Evolutionary conservation across 371 early-diverging fungal species (phyloP), one percentile per base, ranked within the genome.

Genomic region (Actinomortierella wolfii): DNA sequence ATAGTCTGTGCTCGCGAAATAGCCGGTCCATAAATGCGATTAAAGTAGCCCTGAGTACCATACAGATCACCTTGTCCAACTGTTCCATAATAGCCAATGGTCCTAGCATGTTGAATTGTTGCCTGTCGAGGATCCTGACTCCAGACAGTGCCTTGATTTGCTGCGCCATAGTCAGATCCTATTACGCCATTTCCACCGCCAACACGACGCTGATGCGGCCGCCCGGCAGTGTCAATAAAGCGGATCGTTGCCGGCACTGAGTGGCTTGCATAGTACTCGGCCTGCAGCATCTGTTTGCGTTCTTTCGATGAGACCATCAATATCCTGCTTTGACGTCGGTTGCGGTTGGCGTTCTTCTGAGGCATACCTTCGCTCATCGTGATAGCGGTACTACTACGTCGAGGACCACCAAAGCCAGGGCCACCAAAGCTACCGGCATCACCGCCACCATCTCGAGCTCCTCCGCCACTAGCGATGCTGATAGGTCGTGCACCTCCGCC

Each of bases 241-340:
- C 54, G 54, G 20, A 70, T 64, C 1, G 65, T 59, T 1, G 70
- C 51, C 9, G 70, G 65, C 21, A 61, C 50, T 3, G 65, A 61
- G 3, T 57, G 55, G 7, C 56, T 45, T 15, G 64, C 56, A 13
- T 61, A 55, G 26, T 60, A 69, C n/a, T 64, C 70, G 29, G 70
- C 70, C 28, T 69, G 56, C 18, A 60, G 45, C 64, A 69, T 69
- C 9, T 64, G 70, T 20, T 60, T 64, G n/a, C 61, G 61, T 28
- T 51, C 61, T 46, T 64, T 69, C 41, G 61, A 45, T 11, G 70
- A 39, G 42, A 69, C 34, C 25, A 52, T 48, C 3, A 69, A 47
- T 20, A 57, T 18, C 13, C 64, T 46, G 17, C 70, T 34, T 11
- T 34, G 34, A 34, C 34, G 34, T 4, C 34, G 34, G 34, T 34